These are phyloP conservation scores for Cyclotella baltica DNA, from an alignment of 108 stramenopile species.

Conservation along the genomic window DNA sequence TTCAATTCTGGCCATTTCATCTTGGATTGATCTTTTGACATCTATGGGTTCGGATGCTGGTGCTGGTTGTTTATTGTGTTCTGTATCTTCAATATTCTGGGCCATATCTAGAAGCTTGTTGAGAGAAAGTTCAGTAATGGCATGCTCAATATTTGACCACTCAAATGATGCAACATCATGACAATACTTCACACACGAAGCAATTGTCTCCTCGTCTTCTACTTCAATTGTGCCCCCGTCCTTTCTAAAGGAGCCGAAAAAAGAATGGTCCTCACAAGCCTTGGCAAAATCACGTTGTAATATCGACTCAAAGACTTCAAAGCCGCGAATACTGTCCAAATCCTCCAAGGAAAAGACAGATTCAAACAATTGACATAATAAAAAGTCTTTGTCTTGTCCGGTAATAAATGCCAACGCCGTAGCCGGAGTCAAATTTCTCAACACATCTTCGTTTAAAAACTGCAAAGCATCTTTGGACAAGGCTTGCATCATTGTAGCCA, in stretches of 20 bases:
- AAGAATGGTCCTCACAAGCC: not conserved
- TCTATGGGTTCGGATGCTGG: not conserved
- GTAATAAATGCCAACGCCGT: conserved; percentile 24
- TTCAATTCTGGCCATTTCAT: conserved; percentile 23
- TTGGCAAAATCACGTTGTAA: conserved; percentile 27
- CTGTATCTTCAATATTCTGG: not conserved
- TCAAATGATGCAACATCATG: conserved; percentile 11
- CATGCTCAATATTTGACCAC: conserved; percentile 13
- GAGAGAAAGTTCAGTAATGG: not conserved
- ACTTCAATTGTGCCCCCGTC: too few species aligned
- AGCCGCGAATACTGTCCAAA: not conserved
- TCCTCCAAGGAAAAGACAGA: conserved; percentile 20
- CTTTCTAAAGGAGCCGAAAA: not conserved
- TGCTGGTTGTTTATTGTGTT: not conserved
- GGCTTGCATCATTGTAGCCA: conserved; percentile 18
- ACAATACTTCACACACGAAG: conserved; percentile 4
- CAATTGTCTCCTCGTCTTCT: conserved; percentile 3
- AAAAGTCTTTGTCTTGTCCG: conserved; percentile 2
- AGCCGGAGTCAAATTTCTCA: conserved; percentile 5
- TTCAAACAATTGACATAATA: conserved; percentile 27
- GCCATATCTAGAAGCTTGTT: not conserved
- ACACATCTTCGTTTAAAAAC: conserved; percentile 29
- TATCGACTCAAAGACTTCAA: conserved; percentile 21
- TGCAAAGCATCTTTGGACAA: conserved; percentile 18
- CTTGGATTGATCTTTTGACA: not conserved